phyloP scores from a whole-genome alignment of 345 rosid genomes.

The Cardamine resedifolia region DNA sequence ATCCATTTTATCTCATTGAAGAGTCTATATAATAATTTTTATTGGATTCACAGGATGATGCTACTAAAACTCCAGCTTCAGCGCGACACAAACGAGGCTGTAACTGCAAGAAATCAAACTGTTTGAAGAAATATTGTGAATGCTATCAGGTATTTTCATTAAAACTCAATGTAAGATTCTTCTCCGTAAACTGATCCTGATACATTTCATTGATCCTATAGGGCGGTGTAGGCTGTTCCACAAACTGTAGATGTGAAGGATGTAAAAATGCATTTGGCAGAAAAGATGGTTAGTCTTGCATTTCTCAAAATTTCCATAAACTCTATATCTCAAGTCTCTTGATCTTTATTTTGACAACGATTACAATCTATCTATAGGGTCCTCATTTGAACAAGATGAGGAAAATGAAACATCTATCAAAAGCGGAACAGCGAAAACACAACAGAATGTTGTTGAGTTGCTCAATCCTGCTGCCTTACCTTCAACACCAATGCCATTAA shows the following conservation, averaged over 20 bases:
- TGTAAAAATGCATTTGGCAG: conserved; percentile 85
- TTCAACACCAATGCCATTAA: conserved; percentile 55
- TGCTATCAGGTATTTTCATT: conserved; percentile 71
- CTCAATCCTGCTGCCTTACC: conserved; percentile 50
- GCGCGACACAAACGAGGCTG: conserved; percentile 96
- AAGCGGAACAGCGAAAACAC: conserved; percentile 24
- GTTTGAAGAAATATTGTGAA: conserved; percentile 94
- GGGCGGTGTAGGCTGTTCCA: conserved; percentile 93
- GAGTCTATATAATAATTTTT: neutral
- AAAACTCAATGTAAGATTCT: neutral
- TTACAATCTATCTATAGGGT: conserved; percentile 42
- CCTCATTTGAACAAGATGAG: conserved; percentile 54
- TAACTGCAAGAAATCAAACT: conserved; percentile 90
- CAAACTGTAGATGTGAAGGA: conserved; percentile 86
- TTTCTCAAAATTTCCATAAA: neutral
- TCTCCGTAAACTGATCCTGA: neutral
- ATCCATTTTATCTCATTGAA: neutral
- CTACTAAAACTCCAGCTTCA: conserved; percentile 75
- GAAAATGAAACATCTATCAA: conserved; percentile 48
- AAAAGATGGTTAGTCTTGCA: conserved; percentile 60
- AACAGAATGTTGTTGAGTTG: conserved; percentile 42
- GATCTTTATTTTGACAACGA: neutral
- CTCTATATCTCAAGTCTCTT: neutral
- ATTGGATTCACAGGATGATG: conserved; percentile 36
- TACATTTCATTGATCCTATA: conserved; percentile 25